A percentile compares a stretch with the other conserved stretches of the same genome.
Conservation (phyloP, 257 asterid species). For the Haberlea rhodopensis region DNA sequence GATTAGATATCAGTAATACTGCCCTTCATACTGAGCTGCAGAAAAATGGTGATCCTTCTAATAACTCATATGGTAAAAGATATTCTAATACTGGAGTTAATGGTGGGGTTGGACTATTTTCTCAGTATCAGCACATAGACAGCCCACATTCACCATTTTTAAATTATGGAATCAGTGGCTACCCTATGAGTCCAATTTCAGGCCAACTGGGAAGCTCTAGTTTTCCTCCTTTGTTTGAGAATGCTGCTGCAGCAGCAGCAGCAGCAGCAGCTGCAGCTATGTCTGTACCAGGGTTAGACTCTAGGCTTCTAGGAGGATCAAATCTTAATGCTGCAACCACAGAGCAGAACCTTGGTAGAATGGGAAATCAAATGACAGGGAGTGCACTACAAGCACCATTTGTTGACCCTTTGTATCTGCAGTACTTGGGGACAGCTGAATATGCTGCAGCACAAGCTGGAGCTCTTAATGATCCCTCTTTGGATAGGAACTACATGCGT, state of each 20-base stretch:
- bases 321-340: slow-evolving; percentile 50
- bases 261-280: slow-evolving; percentile 38
- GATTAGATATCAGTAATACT: neutral
- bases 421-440: slow-evolving; percentile 47
- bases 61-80: slow-evolving; percentile 31
- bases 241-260: slow-evolving; percentile 33
- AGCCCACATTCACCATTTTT: slow-evolving; percentile 51
- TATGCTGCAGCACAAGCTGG: slow-evolving; percentile 39
- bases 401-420: slow-evolving; percentile 58
- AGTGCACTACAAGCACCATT: slow-evolving; percentile 41
- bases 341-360: slow-evolving; percentile 50
- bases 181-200: slow-evolving; percentile 50
- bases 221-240: slow-evolving; percentile 49
- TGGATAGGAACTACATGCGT: slow-evolving; percentile 39
- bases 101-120: slow-evolving; percentile 44
- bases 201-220: slow-evolving; percentile 46
- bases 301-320: slow-evolving; percentile 48
- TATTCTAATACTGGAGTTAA: slow-evolving; percentile 37
- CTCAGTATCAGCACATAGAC: slow-evolving; percentile 45
- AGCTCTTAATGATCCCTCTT: slow-evolving; percentile 43
- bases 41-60: slow-evolving; percentile 2
- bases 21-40: neutral
- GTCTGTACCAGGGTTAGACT: slow-evolving; percentile 42
- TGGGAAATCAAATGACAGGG: slow-evolving; percentile 44
- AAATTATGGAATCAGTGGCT: slow-evolving; percentile 45